Percentiles rank a stretch among this genome's conserved stretches.
These are phyloP conservation scores for Meyerozyma guilliermondii DNA, from an alignment of 1,139 yeast species.

Conservation along the genomic window DNA sequence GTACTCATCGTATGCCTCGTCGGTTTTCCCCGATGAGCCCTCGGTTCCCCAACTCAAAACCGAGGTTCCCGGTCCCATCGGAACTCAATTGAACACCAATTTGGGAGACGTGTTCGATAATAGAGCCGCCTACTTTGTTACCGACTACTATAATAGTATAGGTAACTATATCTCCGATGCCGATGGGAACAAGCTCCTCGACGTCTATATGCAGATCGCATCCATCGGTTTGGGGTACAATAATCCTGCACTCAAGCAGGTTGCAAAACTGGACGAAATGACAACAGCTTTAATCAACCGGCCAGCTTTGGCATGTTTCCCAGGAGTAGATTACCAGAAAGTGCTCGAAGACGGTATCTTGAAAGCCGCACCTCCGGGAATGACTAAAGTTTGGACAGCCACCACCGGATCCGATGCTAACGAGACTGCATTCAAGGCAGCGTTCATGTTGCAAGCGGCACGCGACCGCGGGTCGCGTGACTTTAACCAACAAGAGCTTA, in stretches of 20 bases:
- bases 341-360: constrained; percentile 53
- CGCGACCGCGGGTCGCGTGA: constrained; percentile 51
- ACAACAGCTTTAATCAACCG: constrained; percentile 63
- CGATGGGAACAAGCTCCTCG: constrained; percentile 61
- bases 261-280: constrained; percentile 63
- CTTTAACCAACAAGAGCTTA: constrained; percentile 52
- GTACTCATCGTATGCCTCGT: constrained; percentile 14
- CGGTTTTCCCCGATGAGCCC: constrained; percentile 51
- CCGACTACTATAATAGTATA: constrained; percentile 59
- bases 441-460: constrained; percentile 67
- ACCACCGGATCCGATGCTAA: constrained; percentile 73
- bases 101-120: constrained; percentile 58
- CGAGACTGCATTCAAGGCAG: constrained; percentile 74
- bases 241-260: constrained; percentile 61
- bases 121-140: constrained; percentile 64
- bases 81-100: constrained; percentile 40
- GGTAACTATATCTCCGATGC: constrained; percentile 72
- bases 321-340: constrained; percentile 48
- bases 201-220: constrained; percentile 68
- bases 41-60: constrained; percentile 43
- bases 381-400: constrained; percentile 63
- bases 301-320: constrained; percentile 75
- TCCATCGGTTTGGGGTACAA: constrained; percentile 74
- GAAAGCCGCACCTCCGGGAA: constrained; percentile 68
- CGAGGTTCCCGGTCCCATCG: constrained; percentile 59